These are phyloP conservation scores for Erucastrum elatum DNA, from an alignment of 345 rosid species.

Conservation along the genomic window DNA sequence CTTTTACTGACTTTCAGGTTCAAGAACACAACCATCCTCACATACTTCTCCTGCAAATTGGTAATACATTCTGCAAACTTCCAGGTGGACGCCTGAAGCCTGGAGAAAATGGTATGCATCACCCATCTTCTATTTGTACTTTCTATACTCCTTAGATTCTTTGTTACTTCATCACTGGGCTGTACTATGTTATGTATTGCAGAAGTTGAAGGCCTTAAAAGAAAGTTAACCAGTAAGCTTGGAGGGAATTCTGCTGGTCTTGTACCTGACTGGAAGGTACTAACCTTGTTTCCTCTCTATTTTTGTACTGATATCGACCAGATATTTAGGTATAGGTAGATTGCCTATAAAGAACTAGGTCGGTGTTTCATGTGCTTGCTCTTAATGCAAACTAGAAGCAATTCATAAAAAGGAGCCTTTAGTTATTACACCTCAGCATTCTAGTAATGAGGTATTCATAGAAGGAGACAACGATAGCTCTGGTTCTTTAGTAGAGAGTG, in stretches of 20 bases:
- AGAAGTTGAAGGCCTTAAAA: constrained; percentile 93
- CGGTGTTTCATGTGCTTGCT: neutral
- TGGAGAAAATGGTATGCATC: constrained; percentile 83
- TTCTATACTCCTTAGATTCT: neutral
- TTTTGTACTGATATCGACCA: neutral
- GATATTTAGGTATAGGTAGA: neutral
- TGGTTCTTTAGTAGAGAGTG: neutral
- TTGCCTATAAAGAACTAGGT: constrained; percentile 1
- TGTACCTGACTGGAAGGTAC: constrained; percentile 95
- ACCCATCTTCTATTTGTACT: neutral
- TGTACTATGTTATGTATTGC: constrained; percentile 32
- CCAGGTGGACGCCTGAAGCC: constrained; percentile 98
- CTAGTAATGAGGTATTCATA: neutral
- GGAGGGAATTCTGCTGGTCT: constrained; percentile 81
- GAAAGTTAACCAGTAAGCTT: constrained; percentile 93
- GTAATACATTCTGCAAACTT: constrained; percentile 97
- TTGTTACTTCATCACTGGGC: constrained; percentile 2
- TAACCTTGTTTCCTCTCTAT: constrained; percentile 12
- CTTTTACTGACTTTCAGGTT: constrained; percentile 56
- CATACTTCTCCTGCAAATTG: constrained; percentile 94
- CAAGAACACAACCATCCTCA: constrained; percentile 98
- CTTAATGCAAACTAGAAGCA: constrained; percentile 4
- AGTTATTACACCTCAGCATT: neutral
- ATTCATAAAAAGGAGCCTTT: neutral
- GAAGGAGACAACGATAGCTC: neutral